Evolutionary conservation across 345 rosid species (phyloP).

Genomic region (Raphanus raphanistrum): DNA sequence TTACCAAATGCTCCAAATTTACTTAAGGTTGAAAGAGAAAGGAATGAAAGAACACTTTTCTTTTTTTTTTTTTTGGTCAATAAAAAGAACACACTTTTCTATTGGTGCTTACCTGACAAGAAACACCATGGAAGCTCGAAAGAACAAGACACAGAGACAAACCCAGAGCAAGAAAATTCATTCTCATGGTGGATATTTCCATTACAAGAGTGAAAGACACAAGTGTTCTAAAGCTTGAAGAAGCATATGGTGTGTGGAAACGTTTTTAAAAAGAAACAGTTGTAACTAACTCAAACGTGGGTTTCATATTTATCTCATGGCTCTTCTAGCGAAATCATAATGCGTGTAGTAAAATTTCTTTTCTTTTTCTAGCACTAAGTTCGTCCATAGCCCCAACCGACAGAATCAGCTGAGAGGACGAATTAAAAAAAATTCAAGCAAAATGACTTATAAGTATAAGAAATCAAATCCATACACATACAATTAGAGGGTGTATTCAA

Average conservation of each 20-base stretch:
- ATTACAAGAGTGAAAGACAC: constrained; percentile 3
- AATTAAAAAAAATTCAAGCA: too few species aligned
- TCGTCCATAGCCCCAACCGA: too few species aligned
- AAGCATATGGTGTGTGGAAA: constrained; percentile 8
- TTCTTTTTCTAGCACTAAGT: background rate
- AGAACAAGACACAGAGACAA: constrained; percentile 33
- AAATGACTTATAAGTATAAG: too few species aligned
- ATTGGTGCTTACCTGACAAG: constrained; percentile 37
- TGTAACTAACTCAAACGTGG: constrained; percentile 42
- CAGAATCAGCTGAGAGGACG: too few species aligned
- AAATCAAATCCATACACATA: too few species aligned
- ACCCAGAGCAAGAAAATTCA: constrained; percentile 9
- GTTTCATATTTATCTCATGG: constrained; percentile 9
- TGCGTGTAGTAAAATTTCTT: background rate
- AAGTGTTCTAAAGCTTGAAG: constrained; percentile 7
- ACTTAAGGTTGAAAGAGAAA: background rate
- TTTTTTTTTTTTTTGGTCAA: too few species aligned
- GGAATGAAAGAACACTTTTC: background rate
- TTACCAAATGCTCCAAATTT: background rate
- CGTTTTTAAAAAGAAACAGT: constrained; percentile 21
- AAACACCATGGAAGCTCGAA: constrained; percentile 30
- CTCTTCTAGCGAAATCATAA: background rate
- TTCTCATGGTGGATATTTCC: constrained; percentile 17
- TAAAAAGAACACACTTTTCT: background rate
- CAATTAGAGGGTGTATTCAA: too few species aligned